Evolutionary conservation across 2,329 filamentous ascomycete species (phyloP), one percentile per base, ranked within the genome.

Genomic region (Conoideocrella luteorostrata): DNA sequence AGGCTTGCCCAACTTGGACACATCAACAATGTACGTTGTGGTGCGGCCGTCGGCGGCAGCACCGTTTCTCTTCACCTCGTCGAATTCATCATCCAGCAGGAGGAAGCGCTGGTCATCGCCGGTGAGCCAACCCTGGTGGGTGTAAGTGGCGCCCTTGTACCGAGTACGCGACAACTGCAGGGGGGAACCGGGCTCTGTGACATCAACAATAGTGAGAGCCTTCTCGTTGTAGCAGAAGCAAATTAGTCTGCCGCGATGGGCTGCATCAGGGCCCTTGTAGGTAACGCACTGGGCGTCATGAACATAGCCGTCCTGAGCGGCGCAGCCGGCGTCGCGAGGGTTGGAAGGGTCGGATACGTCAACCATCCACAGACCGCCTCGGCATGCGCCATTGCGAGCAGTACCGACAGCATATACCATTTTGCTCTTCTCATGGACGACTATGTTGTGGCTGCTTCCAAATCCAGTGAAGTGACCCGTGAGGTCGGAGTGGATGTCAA

Each of bases 111-210:
- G 66, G 41, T 63, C 55, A 10, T 58, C 55, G 53, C 72, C 64
- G 32, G 73, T 63, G 9, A 77, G 61, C 61, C 68, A 71, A 34
- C 75, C 75, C 53, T 78, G 75, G 53, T 79, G 75, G 2, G 72
- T 75, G 62, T 77, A 78, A 7, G 67, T 56, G 17, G 71, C 72
- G 32, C 75, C 75, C 7, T 70, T 66, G 57, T 78, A 79, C 0
- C 67, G 68, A 2, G 74, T 77, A 45, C 65, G 66, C 40, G 73
- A 76, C 47, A 78, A 65, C 46, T 75, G 61, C n/a, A 54, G 63
- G 41, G 65, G 56, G 29, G 56, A 55, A 12, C 62, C 57, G 58
- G 73, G 73, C 55, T 72, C 56, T n/a, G 68, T 72, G 7, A 75
- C 64, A 43, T 77, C 71, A 52, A 69, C 72, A 42, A 61, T 60